These are phyloP conservation scores for Umbelopsis sp. DNA, from an alignment of 371 early-diverging fungal species.

Conservation along the genomic window DNA sequence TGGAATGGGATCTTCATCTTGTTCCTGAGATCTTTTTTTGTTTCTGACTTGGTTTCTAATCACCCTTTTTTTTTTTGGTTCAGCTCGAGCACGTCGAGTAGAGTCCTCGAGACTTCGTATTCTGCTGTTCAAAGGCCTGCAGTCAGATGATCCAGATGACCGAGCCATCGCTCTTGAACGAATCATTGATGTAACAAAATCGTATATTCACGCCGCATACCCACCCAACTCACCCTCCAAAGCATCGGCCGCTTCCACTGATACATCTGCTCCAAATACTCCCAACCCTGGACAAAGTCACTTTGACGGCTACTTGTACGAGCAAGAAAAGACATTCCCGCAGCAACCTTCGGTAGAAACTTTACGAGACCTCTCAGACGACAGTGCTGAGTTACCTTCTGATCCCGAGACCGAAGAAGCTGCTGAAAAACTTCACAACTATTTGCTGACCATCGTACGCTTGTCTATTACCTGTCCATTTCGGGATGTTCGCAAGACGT, in stretches of 20 bases:
- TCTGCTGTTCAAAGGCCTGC: constrained; percentile 50
- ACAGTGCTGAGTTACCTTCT: background rate
- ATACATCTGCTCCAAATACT: constrained; percentile 22
- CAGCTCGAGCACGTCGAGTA: constrained; percentile 40
- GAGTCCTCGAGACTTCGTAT: constrained; percentile 51
- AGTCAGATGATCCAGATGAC: constrained; percentile 41
- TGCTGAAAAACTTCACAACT: constrained; percentile 43
- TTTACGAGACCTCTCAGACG: background rate
- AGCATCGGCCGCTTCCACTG: constrained; percentile 29
- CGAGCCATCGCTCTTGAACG: constrained; percentile 43
- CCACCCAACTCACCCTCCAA: constrained; percentile 30
- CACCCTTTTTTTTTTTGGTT: background rate
- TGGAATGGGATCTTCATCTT: background rate
- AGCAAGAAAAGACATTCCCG: background rate
- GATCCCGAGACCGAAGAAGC: constrained; percentile 16
- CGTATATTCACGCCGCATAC: constrained; percentile 43
- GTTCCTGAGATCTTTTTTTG: constrained; percentile 1
- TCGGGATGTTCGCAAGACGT: constrained; percentile 60
- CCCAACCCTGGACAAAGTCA: background rate
- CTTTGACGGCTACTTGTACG: constrained; percentile 3
- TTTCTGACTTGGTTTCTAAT: background rate
- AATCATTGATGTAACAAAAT: constrained; percentile 52
- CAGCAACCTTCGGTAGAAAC: too few relatives aligned
- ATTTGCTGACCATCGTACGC: constrained; percentile 61
- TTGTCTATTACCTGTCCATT: constrained; percentile 62